Evolutionary conservation across 768 basidiomycete species (phyloP), one percentile per base, ranked within the genome.

Genomic region (Xerocomellus chrysenteron): DNA sequence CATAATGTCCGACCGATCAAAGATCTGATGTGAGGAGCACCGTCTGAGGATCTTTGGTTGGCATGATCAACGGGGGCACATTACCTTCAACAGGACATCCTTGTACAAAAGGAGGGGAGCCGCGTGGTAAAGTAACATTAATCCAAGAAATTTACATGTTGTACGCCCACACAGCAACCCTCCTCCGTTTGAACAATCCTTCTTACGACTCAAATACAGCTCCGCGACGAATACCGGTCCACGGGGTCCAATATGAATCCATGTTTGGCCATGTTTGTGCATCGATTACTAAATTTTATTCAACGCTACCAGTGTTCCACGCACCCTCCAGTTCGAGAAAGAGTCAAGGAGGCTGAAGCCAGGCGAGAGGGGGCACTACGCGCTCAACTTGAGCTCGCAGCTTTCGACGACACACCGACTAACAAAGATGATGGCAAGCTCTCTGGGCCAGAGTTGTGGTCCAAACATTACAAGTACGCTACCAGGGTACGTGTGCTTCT

Each of bases 401-500:
- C 14, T 16, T 36, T 7, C 14, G 35, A 14, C 14, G 35, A 36
- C 35, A 36, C 5, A 16, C 35, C 12, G 14, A 36, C 35, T 3
- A 16, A 7, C 35, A 16, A 36, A 36, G 35, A 36, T 9, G 13
- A 9, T 36, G 14, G 35, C 14, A 2, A 36, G 35, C 59, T 61
- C 0, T 51, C 63, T 30, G 43, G 50, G 4, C 42, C 14, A 0
- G 64, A 65, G 4, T 5, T 32, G 9, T 52, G 42, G 50, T 65
- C 52, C 4, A 1, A 37, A 6, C 66, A 42, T n/a, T 59, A 58
- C 0, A 0, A 62, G 66, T 59, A 57, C 3, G 16, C 50, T 16
- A 32, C 45, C 35, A 54, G 53, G n/a, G n/a, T n/a, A n/a, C n/a
- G n/a, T n/a, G n/a, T n/a, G n/a, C n/a, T n/a, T n/a, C 9, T 2